Base-by-base conservation (phyloP, 2,329 filamentous ascomycete species). In the Coniosporium tulheliwenetii region DNA sequence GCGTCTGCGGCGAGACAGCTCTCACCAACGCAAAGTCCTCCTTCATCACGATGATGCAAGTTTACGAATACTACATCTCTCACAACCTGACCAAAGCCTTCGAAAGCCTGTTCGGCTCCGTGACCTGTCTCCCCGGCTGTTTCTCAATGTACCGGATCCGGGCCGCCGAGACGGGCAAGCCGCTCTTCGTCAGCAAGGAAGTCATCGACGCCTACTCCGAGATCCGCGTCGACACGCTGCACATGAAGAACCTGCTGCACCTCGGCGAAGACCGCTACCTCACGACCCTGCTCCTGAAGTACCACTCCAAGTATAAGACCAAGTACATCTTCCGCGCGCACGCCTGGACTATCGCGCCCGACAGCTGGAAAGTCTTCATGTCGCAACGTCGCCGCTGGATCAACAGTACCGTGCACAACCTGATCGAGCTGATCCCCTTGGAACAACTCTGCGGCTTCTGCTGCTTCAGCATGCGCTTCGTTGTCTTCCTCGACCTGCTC, bases 351-450 rank as follows among this genome's bases (percentile, higher is more conserved):
- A 87, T 96, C 52, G 91, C 91, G 7, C 91, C 91, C 5, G 91
- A 98, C 60, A 85, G 81, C 47, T 96, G 86, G 83, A 66, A 71
- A 35, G 85, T 98, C 44, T 96, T 98, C 73, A 70, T 96, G 60
- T 98, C 91, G 19, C 91, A 98, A 65, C 85, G 91, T 71, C 89
- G 91, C 69, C 84, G 91, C 59, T 98, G 91, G 91, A 98, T 98
- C 64, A 98, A 98, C 70, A 95, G 87, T 42, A 98, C 91, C 0
- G 85, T 98, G 39, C 91, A 98, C 71, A 98, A 98, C 61, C 71
- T 98, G 46, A 83, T 93, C 47, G 91, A 98, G 60, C 79, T 98
- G 46, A 89, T 96, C 47, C 87, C 89, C 5, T 70, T 98, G 61
- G 77, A 82, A 45, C 84, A 96, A 59, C 81, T 98, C 39, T 98